Conservation (phyloP, 75 land plant species). For the Larix kaempferi region DNA sequence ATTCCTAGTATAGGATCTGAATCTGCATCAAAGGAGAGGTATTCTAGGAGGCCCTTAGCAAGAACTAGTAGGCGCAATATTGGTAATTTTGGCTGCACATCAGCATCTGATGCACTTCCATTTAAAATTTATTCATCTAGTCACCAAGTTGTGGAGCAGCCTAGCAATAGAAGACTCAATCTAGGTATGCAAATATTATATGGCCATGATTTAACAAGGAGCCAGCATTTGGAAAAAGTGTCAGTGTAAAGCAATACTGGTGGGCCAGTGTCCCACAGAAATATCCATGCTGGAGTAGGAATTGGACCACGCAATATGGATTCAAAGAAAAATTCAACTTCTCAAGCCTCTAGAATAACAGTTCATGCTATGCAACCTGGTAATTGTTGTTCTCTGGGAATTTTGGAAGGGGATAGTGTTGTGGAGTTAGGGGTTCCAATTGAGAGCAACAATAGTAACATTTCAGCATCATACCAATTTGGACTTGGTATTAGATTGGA, state of each 20-base stretch:
- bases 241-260: not conserved
- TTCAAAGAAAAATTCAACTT: not conserved
- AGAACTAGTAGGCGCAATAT: slow-evolving; percentile 1
- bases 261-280: slow-evolving; percentile 11
- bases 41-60: too few species aligned
- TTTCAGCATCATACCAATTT: not conserved
- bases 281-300: not conserved
- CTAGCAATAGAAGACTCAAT: slow-evolving; percentile 8
- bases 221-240: not conserved
- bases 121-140: not conserved
- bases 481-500: not conserved
- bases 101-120: slow-evolving; percentile 18
- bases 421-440: not conserved
- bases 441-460: not conserved
- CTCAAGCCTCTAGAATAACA: slow-evolving; percentile 8
- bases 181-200: not conserved
- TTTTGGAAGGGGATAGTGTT: not conserved
- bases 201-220: slow-evolving; percentile 10
- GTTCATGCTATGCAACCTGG: not conserved
- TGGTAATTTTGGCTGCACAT: slow-evolving; percentile 12
- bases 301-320: slow-evolving; percentile 5
- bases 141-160: not conserved
- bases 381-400: not conserved
- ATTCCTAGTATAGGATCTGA: too few species aligned
- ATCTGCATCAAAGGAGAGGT: too few species aligned